Evolutionary conservation across 129 eudicot species (phyloP).

Genomic region (Gnaphalium uliginosum): DNA sequence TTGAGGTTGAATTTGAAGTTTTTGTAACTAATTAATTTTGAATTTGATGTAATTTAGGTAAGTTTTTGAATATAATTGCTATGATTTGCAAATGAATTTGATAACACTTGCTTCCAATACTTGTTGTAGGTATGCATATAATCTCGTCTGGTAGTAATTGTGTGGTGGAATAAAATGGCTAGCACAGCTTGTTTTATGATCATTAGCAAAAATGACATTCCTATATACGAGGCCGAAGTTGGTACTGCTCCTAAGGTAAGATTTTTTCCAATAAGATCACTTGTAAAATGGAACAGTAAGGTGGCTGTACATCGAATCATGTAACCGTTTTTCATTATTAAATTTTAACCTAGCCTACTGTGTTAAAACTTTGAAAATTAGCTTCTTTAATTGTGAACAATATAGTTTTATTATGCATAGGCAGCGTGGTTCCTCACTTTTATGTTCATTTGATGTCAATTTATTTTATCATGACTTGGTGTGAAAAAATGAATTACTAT

Average conservation of each 20-base stretch:
- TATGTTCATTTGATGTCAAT: not conserved
- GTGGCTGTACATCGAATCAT: too few relatives aligned
- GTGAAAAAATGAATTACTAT: not conserved
- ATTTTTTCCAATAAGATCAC: not conserved
- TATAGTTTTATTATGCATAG: not conserved
- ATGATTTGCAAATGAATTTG: not conserved
- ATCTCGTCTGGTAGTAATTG: not conserved
- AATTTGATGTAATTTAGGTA: not conserved
- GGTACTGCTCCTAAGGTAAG: conserved; percentile 91
- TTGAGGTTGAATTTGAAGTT: not conserved
- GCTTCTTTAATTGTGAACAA: not conserved
- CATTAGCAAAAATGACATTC: conserved; percentile 90
- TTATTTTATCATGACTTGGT: not conserved
- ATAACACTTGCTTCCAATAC: not conserved
- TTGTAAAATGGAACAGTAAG: not conserved
- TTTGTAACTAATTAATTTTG: not conserved
- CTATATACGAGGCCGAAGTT: conserved; percentile 98
- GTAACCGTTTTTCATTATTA: not conserved
- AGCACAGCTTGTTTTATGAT: conserved; percentile 98
- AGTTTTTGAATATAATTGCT: not conserved
- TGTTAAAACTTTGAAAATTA: not conserved
- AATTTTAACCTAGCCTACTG: not conserved
- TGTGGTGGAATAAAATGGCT: conserved; percentile 53
- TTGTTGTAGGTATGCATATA: conserved; percentile 23
- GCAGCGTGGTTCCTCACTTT: not conserved